These are phyloP conservation scores for Eucalyptus marginata DNA, from an alignment of 345 rosid species.

Conservation along the genomic window DNA sequence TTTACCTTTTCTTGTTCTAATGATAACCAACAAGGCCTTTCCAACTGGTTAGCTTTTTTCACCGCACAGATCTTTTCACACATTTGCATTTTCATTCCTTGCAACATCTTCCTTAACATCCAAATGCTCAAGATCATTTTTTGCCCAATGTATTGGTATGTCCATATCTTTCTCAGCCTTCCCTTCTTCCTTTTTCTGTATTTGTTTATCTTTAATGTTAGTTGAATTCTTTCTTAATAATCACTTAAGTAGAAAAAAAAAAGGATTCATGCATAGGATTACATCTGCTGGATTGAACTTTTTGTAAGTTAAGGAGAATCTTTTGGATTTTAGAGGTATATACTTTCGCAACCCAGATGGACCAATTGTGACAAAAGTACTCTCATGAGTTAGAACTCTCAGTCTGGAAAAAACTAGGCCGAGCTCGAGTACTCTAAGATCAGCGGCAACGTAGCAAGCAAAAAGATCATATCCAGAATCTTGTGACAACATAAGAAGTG, in stretches of 20 bases:
- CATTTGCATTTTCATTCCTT: not conserved
- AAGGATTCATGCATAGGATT: not conserved
- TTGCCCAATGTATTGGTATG: not conserved
- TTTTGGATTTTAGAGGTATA: not conserved
- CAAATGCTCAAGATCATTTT: not conserved
- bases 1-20: not conserved
- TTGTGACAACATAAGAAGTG: not conserved
- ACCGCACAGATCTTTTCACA: not conserved
- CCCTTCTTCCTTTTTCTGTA: not conserved
- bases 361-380: not conserved
- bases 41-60: not conserved
- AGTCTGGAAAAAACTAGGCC: not conserved
- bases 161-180: not conserved
- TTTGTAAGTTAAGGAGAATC: not conserved
- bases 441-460: not conserved
- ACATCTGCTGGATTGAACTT: not conserved
- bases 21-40: not conserved
- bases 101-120: not conserved
- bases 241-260: not conserved
- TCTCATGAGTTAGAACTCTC: not conserved
- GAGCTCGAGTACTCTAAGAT: not conserved
- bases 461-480: not conserved
- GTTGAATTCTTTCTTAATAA: not conserved
- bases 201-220: not conserved
- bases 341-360: not conserved